Base-by-base conservation (phyloP, 306 rosid species). In the Cajanus cajan region DNA sequence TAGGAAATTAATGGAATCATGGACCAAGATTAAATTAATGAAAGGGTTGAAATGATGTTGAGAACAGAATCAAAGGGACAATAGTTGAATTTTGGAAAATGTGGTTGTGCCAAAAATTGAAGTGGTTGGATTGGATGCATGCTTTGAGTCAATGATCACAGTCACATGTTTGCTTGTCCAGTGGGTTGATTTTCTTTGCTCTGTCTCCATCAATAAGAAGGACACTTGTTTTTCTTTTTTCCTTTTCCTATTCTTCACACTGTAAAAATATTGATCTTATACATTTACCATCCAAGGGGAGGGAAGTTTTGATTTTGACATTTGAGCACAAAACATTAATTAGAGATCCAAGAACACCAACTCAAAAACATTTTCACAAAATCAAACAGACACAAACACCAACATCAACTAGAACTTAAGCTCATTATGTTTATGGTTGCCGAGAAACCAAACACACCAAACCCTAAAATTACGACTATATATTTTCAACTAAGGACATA, bases 361-460 rank as follows among this genome's bases (percentile, higher is more conserved):
- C 48, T 31, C 77, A 71, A 69, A 73, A 80, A 78, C 78, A 50
- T 67, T 69, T 57, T 61, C 66, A 54, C 3, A 66, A 66, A 66
- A 39, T 9, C 16, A 5, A 47, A 47, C 18, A 11, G 5, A 58
- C 44, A 47, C 50, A 8, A 82, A 76, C 7, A 5, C 81, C 28
- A 58, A 22, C 25, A 41, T 16, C 68, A 81, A 68, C n/a, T 25
- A 71, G n/a, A 61, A 59, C 18, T 16, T 4, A 36, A 19, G 28
- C 33, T 67, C 45, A 16, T 58, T 10, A 47, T 5, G 4, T 41
- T 77, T 10, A 47, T 8, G 4, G 52, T 77, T 77, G 4, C 66
- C 22, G 8, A 68, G 54, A 36, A n/a, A 74, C 28, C 22, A 44
- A 7, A 34, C 7, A 70, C 59, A 63, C 15, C 47, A 39, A 13